Conservation (phyloP, 148 eudicot species). For the Diospyros kaki region DNA sequence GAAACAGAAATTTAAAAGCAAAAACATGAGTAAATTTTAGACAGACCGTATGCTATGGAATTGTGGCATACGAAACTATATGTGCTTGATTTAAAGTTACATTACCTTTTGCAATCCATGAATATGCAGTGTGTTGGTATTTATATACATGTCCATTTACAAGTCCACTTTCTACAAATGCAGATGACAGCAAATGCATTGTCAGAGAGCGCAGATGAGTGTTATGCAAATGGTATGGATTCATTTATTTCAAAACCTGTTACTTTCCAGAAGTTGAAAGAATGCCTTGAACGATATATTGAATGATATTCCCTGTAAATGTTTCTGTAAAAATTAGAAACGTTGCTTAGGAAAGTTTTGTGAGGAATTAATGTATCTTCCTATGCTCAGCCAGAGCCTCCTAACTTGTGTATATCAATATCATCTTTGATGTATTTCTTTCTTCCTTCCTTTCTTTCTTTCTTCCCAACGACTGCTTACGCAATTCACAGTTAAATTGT, state of each 20-base stretch:
- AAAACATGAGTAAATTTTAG: no score
- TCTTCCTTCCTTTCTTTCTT: neutral
- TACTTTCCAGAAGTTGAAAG: slow-evolving; percentile 71
- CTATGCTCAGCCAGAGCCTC: neutral
- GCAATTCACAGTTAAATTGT: no score
- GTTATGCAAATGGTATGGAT: slow-evolving; percentile 91
- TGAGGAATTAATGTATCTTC: slow-evolving; percentile 31
- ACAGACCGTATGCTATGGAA: no score
- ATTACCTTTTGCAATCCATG: no score
- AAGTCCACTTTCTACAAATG: slow-evolving; percentile 10
- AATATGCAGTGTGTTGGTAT: neutral
- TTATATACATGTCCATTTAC: neutral
- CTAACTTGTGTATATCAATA: neutral
- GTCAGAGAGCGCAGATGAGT: slow-evolving; percentile 89
- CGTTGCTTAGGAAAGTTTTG: slow-evolving; percentile 71
- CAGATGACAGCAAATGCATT: slow-evolving; percentile 97
- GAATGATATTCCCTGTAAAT: slow-evolving; percentile 38
- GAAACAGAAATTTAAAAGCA: no score
- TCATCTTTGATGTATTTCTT: neutral
- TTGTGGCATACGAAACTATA: no score
- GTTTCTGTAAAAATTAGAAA: slow-evolving; percentile 49
- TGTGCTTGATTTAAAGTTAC: no score
- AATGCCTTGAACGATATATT: slow-evolving; percentile 65
- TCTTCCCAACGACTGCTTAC: no score
- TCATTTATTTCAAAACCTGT: slow-evolving; percentile 89